Evolutionary conservation across 2,329 filamentous ascomycete species (phyloP).

Genomic region (Aspergillus floridensis): DNA sequence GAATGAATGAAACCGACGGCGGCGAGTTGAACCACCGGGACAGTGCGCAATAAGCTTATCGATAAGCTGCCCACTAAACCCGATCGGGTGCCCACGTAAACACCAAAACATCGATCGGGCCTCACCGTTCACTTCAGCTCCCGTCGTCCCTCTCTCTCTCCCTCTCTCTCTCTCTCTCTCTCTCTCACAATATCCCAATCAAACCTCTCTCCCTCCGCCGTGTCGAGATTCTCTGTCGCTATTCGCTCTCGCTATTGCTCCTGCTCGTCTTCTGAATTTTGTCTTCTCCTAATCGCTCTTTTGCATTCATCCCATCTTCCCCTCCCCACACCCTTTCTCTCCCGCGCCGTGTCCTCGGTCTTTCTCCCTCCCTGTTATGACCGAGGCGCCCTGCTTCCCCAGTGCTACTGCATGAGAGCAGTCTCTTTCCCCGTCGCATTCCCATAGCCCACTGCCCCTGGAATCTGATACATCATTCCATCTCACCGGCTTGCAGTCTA

Average conservation of each 20-base stretch:
- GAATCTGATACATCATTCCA: conserved; percentile 5
- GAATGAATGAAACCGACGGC: background rate
- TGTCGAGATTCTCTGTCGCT: background rate
- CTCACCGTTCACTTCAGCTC: conserved; percentile 29
- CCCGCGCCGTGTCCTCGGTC: background rate
- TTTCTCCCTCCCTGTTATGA: conserved; percentile 7
- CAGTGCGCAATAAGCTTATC: conserved; percentile 41
- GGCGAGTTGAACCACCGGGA: background rate
- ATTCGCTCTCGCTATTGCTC: conserved; percentile 13
- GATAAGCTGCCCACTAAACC: conserved; percentile 41
- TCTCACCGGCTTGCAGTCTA: conserved; percentile 1
- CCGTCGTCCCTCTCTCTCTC: conserved; percentile 3
- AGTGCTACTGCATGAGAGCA: background rate
- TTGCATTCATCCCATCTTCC: conserved; percentile 7
- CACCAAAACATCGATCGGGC: conserved; percentile 35
- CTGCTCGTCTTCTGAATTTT: background rate
- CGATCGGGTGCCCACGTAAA: conserved; percentile 38
- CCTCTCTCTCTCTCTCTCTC: conserved; percentile 11
- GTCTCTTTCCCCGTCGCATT: background rate
- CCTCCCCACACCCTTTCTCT: conserved; percentile 6
- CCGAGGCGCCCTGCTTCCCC: background rate
- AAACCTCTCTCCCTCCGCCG: conserved; percentile 8
- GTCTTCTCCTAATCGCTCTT: conserved; percentile 6
- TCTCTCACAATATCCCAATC: conserved; percentile 10
- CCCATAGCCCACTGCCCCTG: background rate